A percentile compares a stretch with the other conserved stretches of the same genome.
These are phyloP conservation scores for Leccinum pachyderme DNA, from an alignment of 1,284 basidiomycete species.

Conservation along the genomic window DNA sequence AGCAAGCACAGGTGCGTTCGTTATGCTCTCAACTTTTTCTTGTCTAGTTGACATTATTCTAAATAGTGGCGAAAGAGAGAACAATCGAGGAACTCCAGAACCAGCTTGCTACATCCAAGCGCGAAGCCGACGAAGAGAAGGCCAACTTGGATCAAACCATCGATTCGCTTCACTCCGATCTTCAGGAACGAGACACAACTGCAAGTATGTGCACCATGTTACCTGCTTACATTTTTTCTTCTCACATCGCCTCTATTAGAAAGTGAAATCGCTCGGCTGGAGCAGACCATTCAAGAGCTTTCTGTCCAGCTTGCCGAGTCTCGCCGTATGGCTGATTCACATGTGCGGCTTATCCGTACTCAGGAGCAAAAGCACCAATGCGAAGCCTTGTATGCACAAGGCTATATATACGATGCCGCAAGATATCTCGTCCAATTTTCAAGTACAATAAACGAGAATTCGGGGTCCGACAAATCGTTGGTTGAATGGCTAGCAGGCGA, in stretches of 20 bases:
- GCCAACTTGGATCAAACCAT: not conserved
- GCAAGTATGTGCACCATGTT: not conserved
- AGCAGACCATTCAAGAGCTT: not conserved
- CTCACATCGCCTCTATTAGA: not conserved
- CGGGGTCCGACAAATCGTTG: not conserved
- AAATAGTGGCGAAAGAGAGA: not conserved
- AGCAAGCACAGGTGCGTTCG: not conserved
- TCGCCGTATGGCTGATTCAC: not conserved
- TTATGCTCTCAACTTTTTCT: not conserved
- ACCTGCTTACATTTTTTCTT: not conserved
- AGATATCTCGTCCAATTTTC: not conserved
- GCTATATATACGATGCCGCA: conserved; percentile 1
- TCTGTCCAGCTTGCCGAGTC: not conserved
- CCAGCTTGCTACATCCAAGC: not conserved
- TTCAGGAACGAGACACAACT: not conserved
- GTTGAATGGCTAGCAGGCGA: conserved; percentile 8
- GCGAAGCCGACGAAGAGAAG: not conserved
- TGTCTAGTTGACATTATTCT: not conserved
- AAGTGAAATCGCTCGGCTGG: not conserved
- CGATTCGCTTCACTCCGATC: not conserved
- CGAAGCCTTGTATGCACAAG: conserved; percentile 1
- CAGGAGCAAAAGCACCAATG: conserved; percentile 8
- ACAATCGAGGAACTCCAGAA: not conserved
- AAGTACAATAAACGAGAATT: not conserved
- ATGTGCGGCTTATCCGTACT: not conserved